Evolutionary conservation across 495 filamentous ascomycete genomes (phyloP).

Genomic region (Immersiella caudata): DNA sequence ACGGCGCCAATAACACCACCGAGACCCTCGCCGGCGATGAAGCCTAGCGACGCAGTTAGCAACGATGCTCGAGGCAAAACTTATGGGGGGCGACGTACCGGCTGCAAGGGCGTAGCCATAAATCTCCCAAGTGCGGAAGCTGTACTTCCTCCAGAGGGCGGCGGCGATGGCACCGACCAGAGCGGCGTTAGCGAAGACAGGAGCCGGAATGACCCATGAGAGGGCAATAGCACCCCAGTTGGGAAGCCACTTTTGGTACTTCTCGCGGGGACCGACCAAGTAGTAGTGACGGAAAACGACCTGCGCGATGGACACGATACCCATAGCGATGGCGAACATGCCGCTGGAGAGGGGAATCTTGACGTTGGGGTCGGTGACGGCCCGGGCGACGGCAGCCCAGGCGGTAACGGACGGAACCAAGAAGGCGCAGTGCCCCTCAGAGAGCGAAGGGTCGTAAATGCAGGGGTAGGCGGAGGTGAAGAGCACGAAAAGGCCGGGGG

Average conservation of each 20-base stretch:
- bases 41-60: conserved; percentile 33
- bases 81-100: conserved; percentile 32
- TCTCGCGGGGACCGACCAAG: conserved; percentile 48
- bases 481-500: conserved; percentile 64
- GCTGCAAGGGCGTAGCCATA: conserved; percentile 69
- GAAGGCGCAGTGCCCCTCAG: conserved; percentile 54
- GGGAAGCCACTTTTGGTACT: conserved; percentile 61
- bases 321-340: conserved; percentile 60
- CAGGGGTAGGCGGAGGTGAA: conserved; percentile 69
- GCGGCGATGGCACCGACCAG: conserved; percentile 60
- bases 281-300: conserved; percentile 62
- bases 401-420: conserved; percentile 63
- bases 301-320: conserved; percentile 51
- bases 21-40: conserved; percentile 70
- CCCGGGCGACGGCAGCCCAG: conserved; percentile 66
- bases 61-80: not conserved
- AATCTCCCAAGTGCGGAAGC: conserved; percentile 57
- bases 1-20: conserved; percentile 64
- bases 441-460: conserved; percentile 48
- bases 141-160: conserved; percentile 61
- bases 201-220: conserved; percentile 59
- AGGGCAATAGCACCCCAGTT: conserved; percentile 70
- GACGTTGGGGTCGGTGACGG: conserved; percentile 62
- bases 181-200: conserved; percentile 52
- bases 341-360: conserved; percentile 59